Evolutionary conservation across 176 grass and related monocot species (phyloP).

Genomic region (Oryza brachyantha): DNA sequence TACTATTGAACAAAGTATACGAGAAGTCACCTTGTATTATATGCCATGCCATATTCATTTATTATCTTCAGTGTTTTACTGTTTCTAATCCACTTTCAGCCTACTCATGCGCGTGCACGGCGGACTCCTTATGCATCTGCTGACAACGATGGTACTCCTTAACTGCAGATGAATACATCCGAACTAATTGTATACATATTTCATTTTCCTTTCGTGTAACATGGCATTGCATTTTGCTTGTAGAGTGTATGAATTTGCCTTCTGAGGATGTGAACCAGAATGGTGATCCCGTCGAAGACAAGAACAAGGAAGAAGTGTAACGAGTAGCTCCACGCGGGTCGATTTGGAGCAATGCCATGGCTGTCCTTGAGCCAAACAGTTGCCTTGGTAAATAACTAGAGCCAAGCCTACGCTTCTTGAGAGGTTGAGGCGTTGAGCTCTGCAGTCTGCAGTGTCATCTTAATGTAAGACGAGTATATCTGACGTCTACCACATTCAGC

Average conservation of each 20-base stretch:
- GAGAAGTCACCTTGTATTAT: slow-evolving; percentile 4
- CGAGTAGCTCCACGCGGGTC: background rate
- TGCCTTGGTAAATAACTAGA: slow-evolving; percentile 27
- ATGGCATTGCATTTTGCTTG: slow-evolving; percentile 1
- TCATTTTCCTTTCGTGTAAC: background rate
- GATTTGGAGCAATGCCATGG: background rate
- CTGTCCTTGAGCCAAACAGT: background rate
- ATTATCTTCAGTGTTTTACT: slow-evolving; percentile 11
- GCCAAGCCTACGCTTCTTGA: background rate
- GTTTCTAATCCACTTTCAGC: slow-evolving; percentile 39
- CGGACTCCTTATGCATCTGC: slow-evolving; percentile 65
- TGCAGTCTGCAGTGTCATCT: slow-evolving; percentile 31
- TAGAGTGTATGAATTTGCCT: slow-evolving; percentile 56
- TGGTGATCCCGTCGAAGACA: slow-evolving; percentile 39
- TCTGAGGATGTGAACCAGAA: slow-evolving; percentile 53
- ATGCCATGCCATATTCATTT: slow-evolving; percentile 17
- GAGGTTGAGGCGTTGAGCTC: slow-evolving; percentile 29
- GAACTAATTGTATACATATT: background rate
- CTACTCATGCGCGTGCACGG: slow-evolving; percentile 65
- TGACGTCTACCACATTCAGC: slow-evolving; percentile 9
- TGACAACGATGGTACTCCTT: slow-evolving; percentile 66
- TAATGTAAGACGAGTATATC: background rate
- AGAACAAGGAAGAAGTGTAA: slow-evolving; percentile 43
- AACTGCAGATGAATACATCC: background rate
- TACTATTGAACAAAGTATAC: background rate